These are phyloP conservation scores for Zizania palustris DNA, from an alignment of 202 grass and related monocot species.

Conservation along the genomic window DNA sequence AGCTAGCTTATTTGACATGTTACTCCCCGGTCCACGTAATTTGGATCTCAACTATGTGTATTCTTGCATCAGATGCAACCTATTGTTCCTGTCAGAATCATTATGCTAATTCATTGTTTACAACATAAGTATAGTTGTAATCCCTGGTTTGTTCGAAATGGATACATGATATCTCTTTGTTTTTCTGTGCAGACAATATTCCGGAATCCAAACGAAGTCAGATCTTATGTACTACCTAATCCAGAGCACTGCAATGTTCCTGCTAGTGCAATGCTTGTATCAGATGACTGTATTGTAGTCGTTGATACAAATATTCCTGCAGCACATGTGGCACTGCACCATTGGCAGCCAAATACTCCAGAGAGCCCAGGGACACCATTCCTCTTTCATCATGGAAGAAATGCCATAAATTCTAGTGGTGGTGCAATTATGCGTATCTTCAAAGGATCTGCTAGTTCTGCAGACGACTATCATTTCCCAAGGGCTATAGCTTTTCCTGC, in stretches of 20 bases:
- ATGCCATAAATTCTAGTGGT: constrained; percentile 63
- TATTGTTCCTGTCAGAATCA: neutral
- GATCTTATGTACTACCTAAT: constrained; percentile 71
- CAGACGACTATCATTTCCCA: constrained; percentile 78
- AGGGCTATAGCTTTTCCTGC: constrained; percentile 84
- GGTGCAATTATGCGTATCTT: constrained; percentile 91
- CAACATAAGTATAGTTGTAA: neutral
- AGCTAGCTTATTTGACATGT: neutral
- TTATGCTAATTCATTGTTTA: constrained; percentile 23
- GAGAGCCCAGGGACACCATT: constrained; percentile 83
- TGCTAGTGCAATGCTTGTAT: constrained; percentile 82
- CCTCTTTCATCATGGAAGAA: constrained; percentile 81
- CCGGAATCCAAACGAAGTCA: constrained; percentile 85
- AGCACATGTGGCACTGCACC: constrained; percentile 85
- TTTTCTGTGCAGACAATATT: constrained; percentile 84
- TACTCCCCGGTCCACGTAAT: constrained; percentile 5
- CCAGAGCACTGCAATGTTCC: constrained; percentile 87
- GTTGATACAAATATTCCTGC: constrained; percentile 77
- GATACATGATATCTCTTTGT: neutral
- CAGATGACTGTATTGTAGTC: constrained; percentile 77
- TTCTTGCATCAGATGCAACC: constrained; percentile 5
- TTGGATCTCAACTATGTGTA: neutral
- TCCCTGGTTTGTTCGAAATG: neutral
- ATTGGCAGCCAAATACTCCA: constrained; percentile 93
- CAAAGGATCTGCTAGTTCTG: constrained; percentile 71